These are phyloP conservation scores for Emydomyces testavorans DNA, from an alignment of 2,329 filamentous ascomycete species.

Conservation along the genomic window DNA sequence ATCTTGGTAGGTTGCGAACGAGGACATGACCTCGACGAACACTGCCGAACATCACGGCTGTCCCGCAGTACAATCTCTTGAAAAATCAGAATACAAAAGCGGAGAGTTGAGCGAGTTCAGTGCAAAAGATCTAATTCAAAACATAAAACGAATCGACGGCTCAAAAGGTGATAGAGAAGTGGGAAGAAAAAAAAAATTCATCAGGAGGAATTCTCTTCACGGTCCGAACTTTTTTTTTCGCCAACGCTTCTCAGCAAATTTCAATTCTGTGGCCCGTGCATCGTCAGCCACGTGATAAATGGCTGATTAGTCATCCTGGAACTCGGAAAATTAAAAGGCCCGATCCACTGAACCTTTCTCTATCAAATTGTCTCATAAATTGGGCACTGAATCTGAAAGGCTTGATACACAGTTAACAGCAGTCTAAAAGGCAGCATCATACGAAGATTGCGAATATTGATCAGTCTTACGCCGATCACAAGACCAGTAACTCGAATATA, in stretches of 20 bases:
- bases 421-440: too few species aligned
- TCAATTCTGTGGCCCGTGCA: neutral
- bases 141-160: slow-evolving; percentile 1
- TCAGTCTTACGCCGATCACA: too few species aligned
- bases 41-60: slow-evolving; percentile 28
- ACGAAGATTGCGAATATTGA: too few species aligned
- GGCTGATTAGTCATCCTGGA: neutral
- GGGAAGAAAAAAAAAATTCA: slow-evolving; percentile 6
- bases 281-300: neutral
- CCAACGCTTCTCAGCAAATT: neutral
- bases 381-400: too few species aligned
- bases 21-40: slow-evolving; percentile 31
- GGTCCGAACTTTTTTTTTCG: neutral
- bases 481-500: too few species aligned
- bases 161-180: neutral
- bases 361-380: too few species aligned
- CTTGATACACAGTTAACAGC: too few species aligned
- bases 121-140: neutral
- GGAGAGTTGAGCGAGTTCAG: neutral
- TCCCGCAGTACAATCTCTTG: neutral
- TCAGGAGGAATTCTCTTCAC: neutral
- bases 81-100: neutral
- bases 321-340: neutral
- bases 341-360: too few species aligned
- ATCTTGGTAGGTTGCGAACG: slow-evolving; percentile 28